Conservation (phyloP, 345 rosid species). For the Eucalyptus tenuipes region DNA sequence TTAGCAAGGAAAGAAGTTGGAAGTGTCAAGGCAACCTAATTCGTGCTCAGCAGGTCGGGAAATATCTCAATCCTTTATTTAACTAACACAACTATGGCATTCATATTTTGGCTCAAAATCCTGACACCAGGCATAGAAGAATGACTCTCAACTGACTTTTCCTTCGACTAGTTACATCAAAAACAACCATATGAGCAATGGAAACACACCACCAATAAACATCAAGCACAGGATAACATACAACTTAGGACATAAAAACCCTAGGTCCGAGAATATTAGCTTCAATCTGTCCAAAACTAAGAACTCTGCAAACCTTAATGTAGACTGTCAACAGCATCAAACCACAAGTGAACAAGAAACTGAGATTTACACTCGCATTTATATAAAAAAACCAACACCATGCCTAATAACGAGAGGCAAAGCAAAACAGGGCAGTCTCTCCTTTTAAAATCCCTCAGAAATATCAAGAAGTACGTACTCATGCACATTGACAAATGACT, state of each 20-base stretch:
- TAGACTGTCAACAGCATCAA: background rate
- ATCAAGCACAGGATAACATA: background rate
- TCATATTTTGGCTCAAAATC: background rate
- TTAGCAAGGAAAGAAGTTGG: background rate
- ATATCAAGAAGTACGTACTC: background rate
- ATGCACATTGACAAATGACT: background rate
- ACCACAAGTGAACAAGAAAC: background rate
- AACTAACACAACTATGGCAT: background rate
- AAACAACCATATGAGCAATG: background rate
- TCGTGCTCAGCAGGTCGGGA: background rate
- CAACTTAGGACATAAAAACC: background rate
- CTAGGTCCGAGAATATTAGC: background rate
- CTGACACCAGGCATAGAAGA: background rate
- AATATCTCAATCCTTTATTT: background rate
- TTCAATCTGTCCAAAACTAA: background rate
- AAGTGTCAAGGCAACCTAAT: background rate
- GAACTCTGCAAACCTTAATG: background rate
- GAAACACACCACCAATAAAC: background rate
- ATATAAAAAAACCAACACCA: background rate
- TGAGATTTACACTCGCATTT: background rate
- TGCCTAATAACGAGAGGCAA: background rate
- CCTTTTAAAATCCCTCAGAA: background rate
- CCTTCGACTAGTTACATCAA: background rate
- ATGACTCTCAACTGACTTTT: background rate
- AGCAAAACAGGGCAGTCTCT: background rate